phyloP scores from a whole-genome alignment of 495 filamentous ascomycete species.

The Penicillium roqueforti region DNA sequence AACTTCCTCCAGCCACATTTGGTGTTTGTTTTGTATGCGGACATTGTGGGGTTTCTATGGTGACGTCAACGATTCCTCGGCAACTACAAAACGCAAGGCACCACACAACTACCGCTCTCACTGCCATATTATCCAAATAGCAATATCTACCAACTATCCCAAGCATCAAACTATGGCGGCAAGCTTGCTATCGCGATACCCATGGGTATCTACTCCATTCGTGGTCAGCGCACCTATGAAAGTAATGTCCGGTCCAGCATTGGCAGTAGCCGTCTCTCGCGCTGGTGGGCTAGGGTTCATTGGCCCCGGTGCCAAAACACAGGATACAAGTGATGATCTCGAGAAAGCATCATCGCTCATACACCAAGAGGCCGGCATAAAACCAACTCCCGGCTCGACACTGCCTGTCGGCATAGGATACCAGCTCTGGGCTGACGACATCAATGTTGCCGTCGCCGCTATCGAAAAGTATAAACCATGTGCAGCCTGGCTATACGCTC shows the following conservation, averaged over 20 bases:
- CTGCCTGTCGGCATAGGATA: conserved; percentile 64
- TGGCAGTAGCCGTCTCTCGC: conserved; percentile 55
- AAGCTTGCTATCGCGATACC: conserved; percentile 43
- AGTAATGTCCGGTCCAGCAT: conserved; percentile 55
- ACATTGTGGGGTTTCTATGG: neutral
- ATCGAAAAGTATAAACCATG: conserved; percentile 51
- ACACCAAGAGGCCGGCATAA: conserved; percentile 6
- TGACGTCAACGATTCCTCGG: conserved; percentile 9
- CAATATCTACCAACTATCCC: neutral
- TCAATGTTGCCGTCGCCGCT: conserved; percentile 39
- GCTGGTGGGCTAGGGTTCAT: conserved; percentile 64
- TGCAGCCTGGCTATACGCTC: conserved; percentile 71
- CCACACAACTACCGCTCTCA: neutral
- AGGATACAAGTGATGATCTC: conserved; percentile 30
- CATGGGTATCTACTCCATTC: conserved; percentile 60
- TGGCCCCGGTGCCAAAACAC: conserved; percentile 36
- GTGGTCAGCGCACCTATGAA: conserved; percentile 71
- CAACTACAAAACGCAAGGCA: neutral
- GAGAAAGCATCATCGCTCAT: conserved; percentile 30
- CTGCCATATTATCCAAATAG: neutral
- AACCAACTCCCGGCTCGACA: conserved; percentile 17
- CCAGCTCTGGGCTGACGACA: conserved; percentile 51
- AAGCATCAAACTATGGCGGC: conserved; percentile 11
- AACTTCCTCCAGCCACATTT: no score
- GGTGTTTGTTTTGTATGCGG: neutral